phyloP scores from a whole-genome alignment of 2,329 filamentous ascomycete species.

The Botrytis fabae region DNA sequence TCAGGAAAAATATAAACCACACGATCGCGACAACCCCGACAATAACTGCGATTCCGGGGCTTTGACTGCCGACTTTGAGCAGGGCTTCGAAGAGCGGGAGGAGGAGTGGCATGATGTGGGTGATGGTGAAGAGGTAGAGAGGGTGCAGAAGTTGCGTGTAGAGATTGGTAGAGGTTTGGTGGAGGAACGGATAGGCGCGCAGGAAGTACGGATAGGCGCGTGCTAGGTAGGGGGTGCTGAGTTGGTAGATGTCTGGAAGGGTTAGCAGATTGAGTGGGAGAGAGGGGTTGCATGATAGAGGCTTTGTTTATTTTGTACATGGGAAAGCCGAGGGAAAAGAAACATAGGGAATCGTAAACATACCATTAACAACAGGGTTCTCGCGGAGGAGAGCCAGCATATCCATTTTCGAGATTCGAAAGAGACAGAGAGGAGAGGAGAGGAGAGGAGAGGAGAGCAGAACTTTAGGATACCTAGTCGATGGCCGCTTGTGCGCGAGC shows the following conservation, averaged over 20 bases:
- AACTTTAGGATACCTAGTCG: neutral
- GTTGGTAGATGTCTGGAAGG: neutral
- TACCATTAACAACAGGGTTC: neutral
- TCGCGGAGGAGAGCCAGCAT: neutral
- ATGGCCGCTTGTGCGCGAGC: neutral
- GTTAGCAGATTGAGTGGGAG: neutral
- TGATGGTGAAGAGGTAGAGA: neutral
- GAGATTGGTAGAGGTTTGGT: conserved; percentile 20
- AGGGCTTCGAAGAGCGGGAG: conserved; percentile 28
- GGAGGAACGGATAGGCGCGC: conserved; percentile 28
- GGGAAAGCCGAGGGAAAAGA: too few relatives aligned
- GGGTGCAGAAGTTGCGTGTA: conserved; percentile 5
- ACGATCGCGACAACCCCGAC: conserved; percentile 44
- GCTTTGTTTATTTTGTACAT: too few relatives aligned
- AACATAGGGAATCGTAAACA: neutral
- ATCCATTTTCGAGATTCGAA: neutral
- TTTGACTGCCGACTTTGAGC: neutral
- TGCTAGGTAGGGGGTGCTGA: neutral
- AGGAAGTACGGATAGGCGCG: neutral
- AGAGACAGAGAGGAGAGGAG: neutral
- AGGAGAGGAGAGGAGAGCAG: neutral
- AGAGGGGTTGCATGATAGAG: too few relatives aligned
- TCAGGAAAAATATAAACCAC: conserved; percentile 63
- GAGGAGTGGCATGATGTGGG: conserved; percentile 28
- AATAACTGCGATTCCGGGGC: conserved; percentile 34